phyloP scores from a whole-genome alignment of 169 alveolate species.

The Perkinsus olseni region DNA sequence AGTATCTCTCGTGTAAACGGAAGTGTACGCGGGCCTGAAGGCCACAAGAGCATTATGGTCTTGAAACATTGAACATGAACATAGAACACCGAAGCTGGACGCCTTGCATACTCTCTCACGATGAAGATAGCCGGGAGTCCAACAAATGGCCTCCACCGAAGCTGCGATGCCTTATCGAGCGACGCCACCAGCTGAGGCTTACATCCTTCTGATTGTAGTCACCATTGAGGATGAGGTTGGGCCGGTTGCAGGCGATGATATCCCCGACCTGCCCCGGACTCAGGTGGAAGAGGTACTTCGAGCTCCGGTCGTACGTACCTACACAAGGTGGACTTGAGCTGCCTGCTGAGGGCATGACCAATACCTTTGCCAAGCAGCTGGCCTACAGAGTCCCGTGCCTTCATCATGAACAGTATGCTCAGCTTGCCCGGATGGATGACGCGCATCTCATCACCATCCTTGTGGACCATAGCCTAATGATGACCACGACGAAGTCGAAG shows the following conservation, averaged over 20 bases:
- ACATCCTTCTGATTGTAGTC: not conserved
- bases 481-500: not conserved
- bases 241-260: not conserved
- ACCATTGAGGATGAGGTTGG: not conserved
- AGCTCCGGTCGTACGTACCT: not conserved
- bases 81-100: too few relatives aligned
- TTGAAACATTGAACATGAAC: too few relatives aligned
- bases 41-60: not conserved
- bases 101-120: too few relatives aligned
- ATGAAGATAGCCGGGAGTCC: too few relatives aligned
- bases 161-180: not conserved
- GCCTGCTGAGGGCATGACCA: not conserved
- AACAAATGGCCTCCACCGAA: too few relatives aligned
- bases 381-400: not conserved
- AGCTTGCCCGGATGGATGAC: not conserved
- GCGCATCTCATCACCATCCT: not conserved
- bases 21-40: not conserved
- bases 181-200: not conserved
- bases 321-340: not conserved
- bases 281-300: not conserved
- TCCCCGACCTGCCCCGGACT: not conserved
- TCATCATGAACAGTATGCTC: not conserved
- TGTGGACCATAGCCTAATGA: not conserved
- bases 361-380: not conserved
- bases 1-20: not conserved